Evolutionary conservation across 345 rosid genomes (phyloP).

Genomic region (Hypericum androsaemum): DNA sequence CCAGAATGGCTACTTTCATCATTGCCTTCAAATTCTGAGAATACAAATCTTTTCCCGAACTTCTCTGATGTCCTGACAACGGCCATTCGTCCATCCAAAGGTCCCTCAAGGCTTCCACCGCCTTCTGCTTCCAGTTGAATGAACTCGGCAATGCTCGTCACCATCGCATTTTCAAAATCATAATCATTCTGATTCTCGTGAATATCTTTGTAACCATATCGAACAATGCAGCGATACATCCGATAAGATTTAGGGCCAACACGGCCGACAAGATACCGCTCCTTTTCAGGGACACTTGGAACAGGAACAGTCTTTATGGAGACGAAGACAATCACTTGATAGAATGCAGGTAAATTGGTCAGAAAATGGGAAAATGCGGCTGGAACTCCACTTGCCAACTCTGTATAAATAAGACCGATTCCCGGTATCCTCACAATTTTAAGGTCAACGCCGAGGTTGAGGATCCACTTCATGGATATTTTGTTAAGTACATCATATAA

Average conservation of each 20-base stretch:
- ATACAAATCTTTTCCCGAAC: constrained; percentile 53
- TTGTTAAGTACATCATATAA: constrained; percentile 72
- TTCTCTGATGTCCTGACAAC: constrained; percentile 72
- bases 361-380: constrained; percentile 74
- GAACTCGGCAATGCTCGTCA: constrained; percentile 84
- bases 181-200: constrained; percentile 42
- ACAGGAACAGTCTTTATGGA: constrained; percentile 79
- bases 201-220: constrained; percentile 83
- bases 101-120: constrained; percentile 34
- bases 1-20: constrained; percentile 34
- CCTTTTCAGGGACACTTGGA: constrained; percentile 70
- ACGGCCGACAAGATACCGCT: constrained; percentile 79
- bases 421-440: constrained; percentile 87
- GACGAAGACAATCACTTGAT: constrained; percentile 78
- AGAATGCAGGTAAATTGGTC: constrained; percentile 78
- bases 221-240: constrained; percentile 80
- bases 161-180: constrained; percentile 70
- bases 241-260: constrained; percentile 85
- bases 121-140: constrained; percentile 90
- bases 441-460: constrained; percentile 70
- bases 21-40: constrained; percentile 33
- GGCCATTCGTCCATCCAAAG: constrained; percentile 63
- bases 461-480: constrained; percentile 69
- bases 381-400: constrained; percentile 70
- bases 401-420: constrained; percentile 81